These are phyloP conservation scores for Arthrobotrys sphaeroides DNA, from an alignment of 2,329 filamentous ascomycete species.

Conservation along the genomic window DNA sequence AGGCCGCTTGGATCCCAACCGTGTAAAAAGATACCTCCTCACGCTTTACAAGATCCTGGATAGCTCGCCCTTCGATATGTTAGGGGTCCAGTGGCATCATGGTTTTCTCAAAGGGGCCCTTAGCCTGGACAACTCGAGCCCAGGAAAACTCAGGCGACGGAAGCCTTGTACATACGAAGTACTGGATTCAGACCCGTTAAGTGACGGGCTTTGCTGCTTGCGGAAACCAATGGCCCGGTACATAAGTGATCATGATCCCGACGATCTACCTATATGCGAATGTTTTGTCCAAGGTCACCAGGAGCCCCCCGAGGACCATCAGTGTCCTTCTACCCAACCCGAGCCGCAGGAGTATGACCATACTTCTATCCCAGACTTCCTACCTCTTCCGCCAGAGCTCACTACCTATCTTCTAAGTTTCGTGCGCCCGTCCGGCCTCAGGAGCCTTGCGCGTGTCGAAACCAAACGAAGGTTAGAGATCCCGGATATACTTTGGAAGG, in stretches of 20 bases:
- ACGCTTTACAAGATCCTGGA: background rate
- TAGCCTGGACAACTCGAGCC: too few relatives aligned
- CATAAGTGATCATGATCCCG: too few relatives aligned
- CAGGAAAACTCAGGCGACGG: too few relatives aligned
- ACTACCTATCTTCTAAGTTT: background rate
- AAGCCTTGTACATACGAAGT: too few relatives aligned
- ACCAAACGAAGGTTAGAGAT: background rate
- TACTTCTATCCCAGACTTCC: background rate
- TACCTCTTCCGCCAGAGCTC: background rate
- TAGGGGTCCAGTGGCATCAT: too few relatives aligned
- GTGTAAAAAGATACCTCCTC: background rate
- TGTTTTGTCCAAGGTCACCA: too few relatives aligned
- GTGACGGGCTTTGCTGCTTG: background rate
- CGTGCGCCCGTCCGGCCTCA: background rate
- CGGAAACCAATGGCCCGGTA: too few relatives aligned
- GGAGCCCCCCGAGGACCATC: too few relatives aligned
- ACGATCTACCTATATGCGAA: too few relatives aligned
- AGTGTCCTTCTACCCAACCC: too few relatives aligned
- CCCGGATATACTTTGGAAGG: background rate
- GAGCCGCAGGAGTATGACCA: background rate
- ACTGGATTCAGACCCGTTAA: background rate
- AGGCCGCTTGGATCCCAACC: too few relatives aligned
- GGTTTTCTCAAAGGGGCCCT: too few relatives aligned
- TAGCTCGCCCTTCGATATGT: background rate
- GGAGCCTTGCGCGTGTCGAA: background rate